Base-by-base conservation (phyloP, 306 rosid species). In the Trifolium subterraneum region DNA sequence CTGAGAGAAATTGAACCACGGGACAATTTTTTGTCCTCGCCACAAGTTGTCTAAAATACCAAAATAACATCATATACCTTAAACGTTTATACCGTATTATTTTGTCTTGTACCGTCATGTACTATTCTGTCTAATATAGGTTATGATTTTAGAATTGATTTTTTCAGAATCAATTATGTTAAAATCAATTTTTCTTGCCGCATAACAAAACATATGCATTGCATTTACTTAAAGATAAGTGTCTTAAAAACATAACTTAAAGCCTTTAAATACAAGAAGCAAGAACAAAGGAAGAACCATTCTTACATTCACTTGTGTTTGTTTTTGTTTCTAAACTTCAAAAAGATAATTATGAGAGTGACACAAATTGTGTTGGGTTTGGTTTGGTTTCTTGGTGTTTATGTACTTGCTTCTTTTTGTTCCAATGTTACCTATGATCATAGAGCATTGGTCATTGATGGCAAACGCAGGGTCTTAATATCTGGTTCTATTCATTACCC, bases 401-500 rank as follows among this genome's bases (percentile, higher is more conserved):
- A 88, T 70, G 79, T 68, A 0, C 54, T 80, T 72, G 14, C 71
- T 44, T 79, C 86, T 44, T 80, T 83, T 78, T 83, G 87, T 2
- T 69, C 83, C 65, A 90, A 85, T 68, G 97, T 94, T 59, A 86
- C 86, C 4, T 94, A 94, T 75, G 99, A 94, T 44, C 93, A 88
- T 68, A 73, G 99, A 77, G 95, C 97, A 10, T 72, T 92, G 88
- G 75, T 92, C 74, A 82, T 94, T 66, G 92, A 88, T 45, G 99
- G 99, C 42, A 86, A 90, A 67, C 91, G 96, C 23, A 79, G 88
- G 59, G 81, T 92, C 19, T 85, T 94, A 68, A 72, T 92, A 38
- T 92, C 97, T 31, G 99, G 99, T 78, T 90, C 99, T 33, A 90
- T 94, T 86, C 97, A 92, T 82, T 94, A 94, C 45, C 99, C 99